Conservation (phyloP, 2,329 filamentous ascomycete genomes). For the Teratosphaeria zuluensis region DNA sequence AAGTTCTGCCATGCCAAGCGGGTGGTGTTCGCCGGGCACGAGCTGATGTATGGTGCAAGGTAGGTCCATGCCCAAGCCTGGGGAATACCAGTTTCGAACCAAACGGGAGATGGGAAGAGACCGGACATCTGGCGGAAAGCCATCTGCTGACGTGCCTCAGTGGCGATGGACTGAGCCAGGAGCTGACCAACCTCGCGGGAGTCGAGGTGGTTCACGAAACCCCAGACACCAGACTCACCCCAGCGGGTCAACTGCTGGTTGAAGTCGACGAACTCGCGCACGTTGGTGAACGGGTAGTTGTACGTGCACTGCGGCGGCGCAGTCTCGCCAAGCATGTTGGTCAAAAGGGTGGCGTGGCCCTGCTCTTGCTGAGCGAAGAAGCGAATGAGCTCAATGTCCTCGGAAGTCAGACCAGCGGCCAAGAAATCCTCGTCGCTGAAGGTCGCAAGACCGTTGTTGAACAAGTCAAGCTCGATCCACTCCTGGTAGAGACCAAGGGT, state of each 20-base stretch:
- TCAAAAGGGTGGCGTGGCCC: slow-evolving; percentile 66
- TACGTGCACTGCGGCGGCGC: slow-evolving; percentile 68
- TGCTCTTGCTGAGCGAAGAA: slow-evolving; percentile 72
- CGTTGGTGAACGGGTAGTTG: slow-evolving; percentile 67
- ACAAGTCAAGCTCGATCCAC: slow-evolving; percentile 76
- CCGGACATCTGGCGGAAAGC: slow-evolving; percentile 77
- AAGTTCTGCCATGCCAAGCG: slow-evolving; percentile 79
- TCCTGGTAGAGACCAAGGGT: slow-evolving; percentile 69
- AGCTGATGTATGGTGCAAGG: slow-evolving; percentile 70
- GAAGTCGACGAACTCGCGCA: slow-evolving; percentile 73
- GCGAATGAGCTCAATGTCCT: slow-evolving; percentile 61
- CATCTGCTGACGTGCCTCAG: slow-evolving; percentile 73
- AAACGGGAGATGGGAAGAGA: slow-evolving; percentile 71
- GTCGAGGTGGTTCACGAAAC: slow-evolving; percentile 69
- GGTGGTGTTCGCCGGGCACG: slow-evolving; percentile 63
- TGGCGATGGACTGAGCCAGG: slow-evolving; percentile 65
- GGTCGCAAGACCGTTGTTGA: slow-evolving; percentile 62
- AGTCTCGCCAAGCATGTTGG: slow-evolving; percentile 65
- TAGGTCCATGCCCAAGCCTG: slow-evolving; percentile 81
- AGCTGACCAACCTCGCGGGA: slow-evolving; percentile 64
- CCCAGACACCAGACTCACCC: slow-evolving; percentile 71
- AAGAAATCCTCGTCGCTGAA: slow-evolving; percentile 63
- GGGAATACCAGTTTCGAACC: slow-evolving; percentile 70
- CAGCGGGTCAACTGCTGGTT: slow-evolving; percentile 75
- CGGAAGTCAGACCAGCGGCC: slow-evolving; percentile 54